Conservation (phyloP, 768 basidiomycete species). For the Russula abietina region DNA sequence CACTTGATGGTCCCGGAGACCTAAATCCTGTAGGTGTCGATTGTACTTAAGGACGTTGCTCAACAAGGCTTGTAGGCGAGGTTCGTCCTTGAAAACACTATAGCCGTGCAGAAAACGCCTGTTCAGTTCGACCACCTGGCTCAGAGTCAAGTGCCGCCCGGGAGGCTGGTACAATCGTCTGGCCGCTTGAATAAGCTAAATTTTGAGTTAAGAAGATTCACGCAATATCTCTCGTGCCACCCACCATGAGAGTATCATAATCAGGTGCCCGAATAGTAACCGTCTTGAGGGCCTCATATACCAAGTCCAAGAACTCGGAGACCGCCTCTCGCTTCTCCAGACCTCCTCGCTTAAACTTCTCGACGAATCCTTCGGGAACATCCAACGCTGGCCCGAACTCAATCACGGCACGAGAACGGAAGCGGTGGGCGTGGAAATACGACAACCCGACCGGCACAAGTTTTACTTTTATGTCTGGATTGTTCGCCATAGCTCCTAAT, state of each 20-base stretch:
- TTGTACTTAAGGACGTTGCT: constrained; percentile 85
- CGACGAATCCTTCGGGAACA: constrained; percentile 83
- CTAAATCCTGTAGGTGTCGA: constrained; percentile 77
- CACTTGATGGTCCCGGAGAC: constrained; percentile 90
- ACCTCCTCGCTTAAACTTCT: constrained; percentile 90
- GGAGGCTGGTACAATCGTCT: constrained; percentile 89
- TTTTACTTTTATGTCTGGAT: constrained; percentile 80
- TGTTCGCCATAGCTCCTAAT: constrained; percentile 91
- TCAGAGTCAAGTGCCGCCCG: constrained; percentile 84
- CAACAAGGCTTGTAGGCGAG: constrained; percentile 72
- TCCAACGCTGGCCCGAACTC: constrained; percentile 91
- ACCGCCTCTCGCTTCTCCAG: constrained; percentile 85
- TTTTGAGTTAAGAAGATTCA: not conserved
- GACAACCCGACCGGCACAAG: constrained; percentile 61
- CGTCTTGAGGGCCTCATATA: constrained; percentile 90
- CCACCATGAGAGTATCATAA: constrained; percentile 95
- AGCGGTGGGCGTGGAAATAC: constrained; percentile 46
- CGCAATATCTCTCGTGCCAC: constrained; percentile 26
- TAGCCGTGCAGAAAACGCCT: constrained; percentile 91
- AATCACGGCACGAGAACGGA: constrained; percentile 94
- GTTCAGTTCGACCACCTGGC: constrained; percentile 93
- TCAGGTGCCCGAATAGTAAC: constrained; percentile 95
- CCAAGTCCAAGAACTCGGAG: constrained; percentile 78
- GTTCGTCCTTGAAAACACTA: constrained; percentile 84
- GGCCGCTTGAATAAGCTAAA: constrained; percentile 88